Conservation (phyloP, 495 filamentous ascomycete genomes). For the Penicillium desertorum region DNA sequence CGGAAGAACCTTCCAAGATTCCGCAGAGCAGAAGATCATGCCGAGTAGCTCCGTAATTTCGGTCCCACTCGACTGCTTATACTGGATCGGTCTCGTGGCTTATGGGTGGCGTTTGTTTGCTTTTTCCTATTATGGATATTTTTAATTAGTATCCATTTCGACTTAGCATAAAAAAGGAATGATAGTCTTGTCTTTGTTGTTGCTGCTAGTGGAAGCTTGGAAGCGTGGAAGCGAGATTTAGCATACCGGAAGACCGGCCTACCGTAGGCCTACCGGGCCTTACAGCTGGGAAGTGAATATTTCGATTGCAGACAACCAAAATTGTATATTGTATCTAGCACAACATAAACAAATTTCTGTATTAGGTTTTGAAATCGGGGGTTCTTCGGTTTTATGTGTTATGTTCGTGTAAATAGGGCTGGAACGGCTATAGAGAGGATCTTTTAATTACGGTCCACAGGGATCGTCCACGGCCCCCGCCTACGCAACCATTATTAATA, state of each 20-base stretch:
- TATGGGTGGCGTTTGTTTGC: not conserved
- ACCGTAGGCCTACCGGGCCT: not conserved
- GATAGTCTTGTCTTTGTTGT: not conserved
- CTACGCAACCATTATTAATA: not conserved
- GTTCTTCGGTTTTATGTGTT: not conserved
- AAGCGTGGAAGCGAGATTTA: not conserved
- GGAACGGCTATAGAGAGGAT: constrained; percentile 1
- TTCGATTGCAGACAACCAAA: not conserved
- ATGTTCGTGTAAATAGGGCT: not conserved
- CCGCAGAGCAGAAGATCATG: not conserved
- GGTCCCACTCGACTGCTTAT: not conserved
- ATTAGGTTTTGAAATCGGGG: not conserved
- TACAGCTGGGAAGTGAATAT: not conserved
- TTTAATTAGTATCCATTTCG: not conserved
- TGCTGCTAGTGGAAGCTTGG: not conserved
- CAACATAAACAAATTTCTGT: not conserved
- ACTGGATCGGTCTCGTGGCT: not conserved
- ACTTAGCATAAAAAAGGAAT: not conserved
- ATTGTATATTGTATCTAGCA: no score
- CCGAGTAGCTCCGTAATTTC: not conserved
- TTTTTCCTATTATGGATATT: not conserved
- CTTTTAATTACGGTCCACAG: not conserved
- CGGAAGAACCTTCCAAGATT: not conserved
- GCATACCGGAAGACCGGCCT: not conserved
- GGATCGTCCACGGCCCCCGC: not conserved